These are phyloP conservation scores for Macrotyloma uniflorum DNA, from an alignment of 306 rosid species.

Conservation along the genomic window DNA sequence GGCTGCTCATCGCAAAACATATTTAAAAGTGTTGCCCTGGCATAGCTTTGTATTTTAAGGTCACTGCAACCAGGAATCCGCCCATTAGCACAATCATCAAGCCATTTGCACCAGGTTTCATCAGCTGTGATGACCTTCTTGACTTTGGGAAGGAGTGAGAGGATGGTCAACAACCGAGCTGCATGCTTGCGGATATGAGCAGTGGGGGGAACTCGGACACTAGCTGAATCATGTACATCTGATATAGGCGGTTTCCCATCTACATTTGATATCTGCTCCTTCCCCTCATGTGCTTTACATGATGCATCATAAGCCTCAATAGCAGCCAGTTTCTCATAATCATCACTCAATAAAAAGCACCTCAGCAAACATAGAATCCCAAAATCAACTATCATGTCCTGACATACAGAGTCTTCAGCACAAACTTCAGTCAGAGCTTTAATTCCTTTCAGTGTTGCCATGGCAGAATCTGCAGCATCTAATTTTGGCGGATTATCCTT, in stretches of 20 bases:
- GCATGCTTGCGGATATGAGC: slow-evolving; percentile 97
- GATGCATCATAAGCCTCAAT: slow-evolving; percentile 92
- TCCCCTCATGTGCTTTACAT: slow-evolving; percentile 68
- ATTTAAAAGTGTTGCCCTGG: slow-evolving; percentile 78
- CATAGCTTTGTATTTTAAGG: slow-evolving; percentile 84
- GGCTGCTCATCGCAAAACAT: slow-evolving; percentile 56
- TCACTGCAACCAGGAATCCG: slow-evolving; percentile 87
- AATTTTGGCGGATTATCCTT: slow-evolving; percentile 70
- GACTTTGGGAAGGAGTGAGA: slow-evolving; percentile 76
- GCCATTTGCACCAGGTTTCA: slow-evolving; percentile 81
- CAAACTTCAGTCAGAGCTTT: slow-evolving; percentile 88
- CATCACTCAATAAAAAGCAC: slow-evolving; percentile 80
- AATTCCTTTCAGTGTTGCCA: slow-evolving; percentile 89
- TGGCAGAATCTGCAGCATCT: slow-evolving; percentile 92
- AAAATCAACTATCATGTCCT: slow-evolving; percentile 65
- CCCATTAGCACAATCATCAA: slow-evolving; percentile 90
- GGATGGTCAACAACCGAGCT: slow-evolving; percentile 84
- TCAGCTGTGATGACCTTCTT: slow-evolving; percentile 72
- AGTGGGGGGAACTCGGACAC: slow-evolving; percentile 89
- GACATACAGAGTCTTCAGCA: slow-evolving; percentile 61
- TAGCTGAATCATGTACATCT: slow-evolving; percentile 60
- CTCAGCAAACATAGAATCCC: slow-evolving; percentile 85
- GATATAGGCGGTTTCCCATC: slow-evolving; percentile 48
- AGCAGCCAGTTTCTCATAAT: slow-evolving; percentile 94
- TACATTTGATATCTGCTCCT: slow-evolving; percentile 56